phyloP scores from a whole-genome alignment of 352 stramenopile genomes.

The Globisporangium radiosum region DNA sequence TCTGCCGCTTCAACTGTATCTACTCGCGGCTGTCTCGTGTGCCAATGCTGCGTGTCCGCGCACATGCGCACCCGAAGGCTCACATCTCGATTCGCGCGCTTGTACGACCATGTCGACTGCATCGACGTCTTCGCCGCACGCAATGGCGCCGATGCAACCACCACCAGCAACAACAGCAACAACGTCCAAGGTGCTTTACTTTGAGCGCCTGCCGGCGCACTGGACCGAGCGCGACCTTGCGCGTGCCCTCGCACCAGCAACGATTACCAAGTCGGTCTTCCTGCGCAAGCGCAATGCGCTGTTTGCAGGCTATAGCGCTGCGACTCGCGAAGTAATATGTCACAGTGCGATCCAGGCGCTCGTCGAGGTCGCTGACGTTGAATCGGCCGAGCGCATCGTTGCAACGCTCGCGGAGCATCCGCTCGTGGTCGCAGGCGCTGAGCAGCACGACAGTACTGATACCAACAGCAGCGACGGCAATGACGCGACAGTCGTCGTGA shows the following conservation, averaged over 20 bases:
- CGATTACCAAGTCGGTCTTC: slow-evolving; percentile 34
- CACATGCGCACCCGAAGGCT: no score
- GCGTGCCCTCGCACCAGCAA: slow-evolving; percentile 14
- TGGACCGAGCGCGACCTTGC: slow-evolving; percentile 37
- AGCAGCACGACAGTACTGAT: background rate
- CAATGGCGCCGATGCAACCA: no score
- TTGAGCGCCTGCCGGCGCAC: slow-evolving; percentile 38
- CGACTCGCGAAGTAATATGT: slow-evolving; percentile 22
- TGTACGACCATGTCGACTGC: background rate
- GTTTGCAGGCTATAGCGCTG: slow-evolving; percentile 31
- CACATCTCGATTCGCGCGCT: background rate
- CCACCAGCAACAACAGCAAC: no score
- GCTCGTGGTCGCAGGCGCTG: slow-evolving; percentile 11
- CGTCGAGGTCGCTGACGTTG: slow-evolving; percentile 29
- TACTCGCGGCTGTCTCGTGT: no score
- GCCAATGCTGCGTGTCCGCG: no score
- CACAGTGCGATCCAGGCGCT: slow-evolving; percentile 41
- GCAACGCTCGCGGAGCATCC: slow-evolving; percentile 18
- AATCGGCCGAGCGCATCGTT: slow-evolving; percentile 23
- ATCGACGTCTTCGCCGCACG: background rate
- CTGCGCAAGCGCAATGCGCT: slow-evolving; percentile 50
- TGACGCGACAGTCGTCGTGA: slow-evolving; percentile 14
- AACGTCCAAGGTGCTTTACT: slow-evolving; percentile 44
- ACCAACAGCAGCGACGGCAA: background rate
- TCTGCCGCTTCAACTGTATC: no score